A percentile compares a stretch with the other conserved stretches of the same genome.
phyloP scores from a whole-genome alignment of 2,329 filamentous ascomycete genomes.

The Hyphodiscus sp. region DNA sequence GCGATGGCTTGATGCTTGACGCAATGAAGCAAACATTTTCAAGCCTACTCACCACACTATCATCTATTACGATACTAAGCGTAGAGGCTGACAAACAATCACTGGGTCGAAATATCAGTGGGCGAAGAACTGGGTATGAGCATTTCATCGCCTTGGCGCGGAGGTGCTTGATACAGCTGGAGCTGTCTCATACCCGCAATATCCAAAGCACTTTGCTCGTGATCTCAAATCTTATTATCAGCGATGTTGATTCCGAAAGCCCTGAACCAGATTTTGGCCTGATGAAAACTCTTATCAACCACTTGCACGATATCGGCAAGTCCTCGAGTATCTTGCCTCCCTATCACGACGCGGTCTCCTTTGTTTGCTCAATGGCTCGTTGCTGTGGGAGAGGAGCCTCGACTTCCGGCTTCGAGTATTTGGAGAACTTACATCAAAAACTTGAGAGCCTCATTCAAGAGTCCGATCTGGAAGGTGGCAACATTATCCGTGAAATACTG shows the following conservation, averaged over 20 bases:
- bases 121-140: slow-evolving; percentile 1
- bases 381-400: slow-evolving; percentile 38
- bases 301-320: slow-evolving; percentile 3
- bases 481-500: slow-evolving; percentile 23
- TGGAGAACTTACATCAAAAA: slow-evolving; percentile 31
- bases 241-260: neutral
- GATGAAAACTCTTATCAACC: slow-evolving; percentile 5
- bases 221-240: slow-evolving; percentile 17
- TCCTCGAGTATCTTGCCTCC: neutral
- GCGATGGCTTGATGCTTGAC: slow-evolving; percentile 4
- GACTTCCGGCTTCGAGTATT: slow-evolving; percentile 31
- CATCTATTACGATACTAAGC: slow-evolving; percentile 31
- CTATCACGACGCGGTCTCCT: slow-evolving; percentile 21
- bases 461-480: slow-evolving; percentile 1
- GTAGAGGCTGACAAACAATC: slow-evolving; percentile 4
- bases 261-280: neutral
- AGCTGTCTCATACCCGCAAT: neutral
- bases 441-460: slow-evolving; percentile 12
- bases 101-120: neutral
- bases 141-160: slow-evolving; percentile 14
- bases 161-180: slow-evolving; percentile 9
- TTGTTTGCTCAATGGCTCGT: slow-evolving; percentile 42
- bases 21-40: slow-evolving; percentile 33
- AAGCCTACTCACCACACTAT: slow-evolving; percentile 36
- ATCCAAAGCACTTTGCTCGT: slow-evolving; percentile 12